These are phyloP conservation scores for Crithidia bombi DNA, from an alignment of 208 protist genomes.

Conservation along the genomic window DNA sequence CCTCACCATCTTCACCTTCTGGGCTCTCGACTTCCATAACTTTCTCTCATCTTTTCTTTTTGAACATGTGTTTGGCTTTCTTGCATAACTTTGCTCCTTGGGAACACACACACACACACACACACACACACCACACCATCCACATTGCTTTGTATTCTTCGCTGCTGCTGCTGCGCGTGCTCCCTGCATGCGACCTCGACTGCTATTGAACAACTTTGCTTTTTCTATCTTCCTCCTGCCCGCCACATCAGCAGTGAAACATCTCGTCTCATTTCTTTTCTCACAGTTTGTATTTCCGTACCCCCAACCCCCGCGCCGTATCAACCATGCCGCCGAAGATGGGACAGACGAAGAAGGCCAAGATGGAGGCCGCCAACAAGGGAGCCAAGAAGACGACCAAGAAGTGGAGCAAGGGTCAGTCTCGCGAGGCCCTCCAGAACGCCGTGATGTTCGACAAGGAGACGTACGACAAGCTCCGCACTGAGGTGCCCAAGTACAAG, in stretches of 20 bases:
- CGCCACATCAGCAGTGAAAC: constrained; percentile 9
- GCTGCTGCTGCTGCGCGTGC: no score
- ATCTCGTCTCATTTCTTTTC: constrained; percentile 21
- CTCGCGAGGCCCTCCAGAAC: constrained; percentile 90
- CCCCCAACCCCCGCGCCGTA: constrained; percentile 10
- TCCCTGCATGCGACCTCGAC: no score
- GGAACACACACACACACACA: no score
- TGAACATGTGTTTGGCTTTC: no score
- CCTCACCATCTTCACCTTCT: no score
- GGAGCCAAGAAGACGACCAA: constrained; percentile 89
- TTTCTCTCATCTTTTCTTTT: no score
- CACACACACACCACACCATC: no score
- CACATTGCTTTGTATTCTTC: no score
- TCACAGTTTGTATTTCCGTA: constrained; percentile 19
- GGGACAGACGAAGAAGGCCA: constrained; percentile 72
- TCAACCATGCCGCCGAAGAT: constrained; percentile 70
- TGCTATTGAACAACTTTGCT: constrained; percentile 1
- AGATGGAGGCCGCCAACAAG: constrained; percentile 75
- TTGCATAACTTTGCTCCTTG: no score
- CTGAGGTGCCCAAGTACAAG: constrained; percentile 93
- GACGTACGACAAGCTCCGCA: constrained; percentile 81
- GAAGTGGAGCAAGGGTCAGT: constrained; percentile 94
- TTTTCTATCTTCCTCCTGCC: not conserved
- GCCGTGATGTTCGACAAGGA: constrained; percentile 93
- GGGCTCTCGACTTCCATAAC: no score